Conservation (phyloP, 495 filamentous ascomycete species). For the Letharia lupina region DNA sequence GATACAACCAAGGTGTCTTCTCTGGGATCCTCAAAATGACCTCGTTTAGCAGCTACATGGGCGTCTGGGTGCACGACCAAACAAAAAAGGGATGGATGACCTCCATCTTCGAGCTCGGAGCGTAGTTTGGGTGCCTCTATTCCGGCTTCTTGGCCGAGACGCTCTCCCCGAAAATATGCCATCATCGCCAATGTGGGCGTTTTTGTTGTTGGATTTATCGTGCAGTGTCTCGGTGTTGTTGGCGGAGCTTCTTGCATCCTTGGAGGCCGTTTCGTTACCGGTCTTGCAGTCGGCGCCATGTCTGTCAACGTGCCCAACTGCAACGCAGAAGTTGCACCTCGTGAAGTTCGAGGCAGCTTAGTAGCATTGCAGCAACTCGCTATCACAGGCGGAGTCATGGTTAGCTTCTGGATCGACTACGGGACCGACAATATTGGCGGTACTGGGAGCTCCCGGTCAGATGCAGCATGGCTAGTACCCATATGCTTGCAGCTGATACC, state of each 20-base stretch:
- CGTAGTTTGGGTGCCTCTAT: slow-evolving; percentile 69
- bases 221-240: slow-evolving; percentile 57
- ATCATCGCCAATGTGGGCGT: slow-evolving; percentile 63
- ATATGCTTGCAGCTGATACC: slow-evolving; percentile 53
- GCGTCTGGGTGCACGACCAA: slow-evolving; percentile 50
- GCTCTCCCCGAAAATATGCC: slow-evolving; percentile 63
- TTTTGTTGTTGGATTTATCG: slow-evolving; percentile 68
- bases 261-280: slow-evolving; percentile 66
- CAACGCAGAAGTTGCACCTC: slow-evolving; percentile 58
- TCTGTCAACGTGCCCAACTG: slow-evolving; percentile 52
- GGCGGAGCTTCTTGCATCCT: slow-evolving; percentile 50
- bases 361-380: slow-evolving; percentile 74
- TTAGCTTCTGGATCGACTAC: slow-evolving; percentile 81
- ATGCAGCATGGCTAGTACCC: slow-evolving; percentile 62
- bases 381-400: slow-evolving; percentile 74
- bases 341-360: slow-evolving; percentile 59
- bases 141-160: slow-evolving; percentile 70
- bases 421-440: slow-evolving; percentile 67
- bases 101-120: slow-evolving; percentile 72
- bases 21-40: slow-evolving; percentile 60
- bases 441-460: slow-evolving; percentile 47
- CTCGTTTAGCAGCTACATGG: slow-evolving; percentile 49
- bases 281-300: slow-evolving; percentile 46
- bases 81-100: slow-evolving; percentile 71
- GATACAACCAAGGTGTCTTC: slow-evolving; percentile 79